phyloP scores from a whole-genome alignment of 371 early-diverging fungal species.

The Mucor indicus region DNA sequence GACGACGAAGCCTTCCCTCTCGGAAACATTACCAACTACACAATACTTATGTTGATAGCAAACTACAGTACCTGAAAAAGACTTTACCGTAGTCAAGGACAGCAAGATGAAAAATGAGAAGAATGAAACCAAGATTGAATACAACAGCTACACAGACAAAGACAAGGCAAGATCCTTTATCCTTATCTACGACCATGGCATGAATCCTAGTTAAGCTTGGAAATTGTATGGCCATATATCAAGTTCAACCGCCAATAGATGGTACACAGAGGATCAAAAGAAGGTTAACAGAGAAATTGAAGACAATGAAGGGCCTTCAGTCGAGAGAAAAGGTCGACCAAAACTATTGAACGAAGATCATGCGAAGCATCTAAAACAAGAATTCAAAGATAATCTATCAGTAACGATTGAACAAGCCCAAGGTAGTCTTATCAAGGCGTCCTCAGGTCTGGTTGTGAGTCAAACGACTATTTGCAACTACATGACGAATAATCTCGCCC shows the following conservation, averaged over 20 bases:
- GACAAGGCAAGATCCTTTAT: not conserved
- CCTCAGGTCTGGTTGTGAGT: not conserved
- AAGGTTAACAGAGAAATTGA: too few species aligned
- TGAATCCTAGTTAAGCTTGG: constrained; percentile 2
- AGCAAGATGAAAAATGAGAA: not conserved
- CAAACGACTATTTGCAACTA: not conserved
- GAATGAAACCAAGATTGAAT: constrained; percentile 6
- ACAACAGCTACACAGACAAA: constrained; percentile 1
- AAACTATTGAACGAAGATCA: constrained; percentile 9
- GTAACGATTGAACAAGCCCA: constrained; percentile 7
- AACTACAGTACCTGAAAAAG: constrained; percentile 10
- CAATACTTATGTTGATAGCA: constrained; percentile 6
- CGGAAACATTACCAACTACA: constrained; percentile 5
- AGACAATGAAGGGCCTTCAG: constrained; percentile 7
- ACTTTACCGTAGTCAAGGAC: constrained; percentile 3
- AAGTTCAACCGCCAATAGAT: constrained; percentile 5
- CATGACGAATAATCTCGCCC: not conserved
- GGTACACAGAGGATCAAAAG: constrained; percentile 6
- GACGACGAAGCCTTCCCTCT: constrained; percentile 9
- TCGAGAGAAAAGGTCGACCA: not conserved
- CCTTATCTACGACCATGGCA: constrained; percentile 5
- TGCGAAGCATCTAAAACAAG: constrained; percentile 1
- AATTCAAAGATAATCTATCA: constrained; percentile 3
- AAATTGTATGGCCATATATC: constrained; percentile 6
- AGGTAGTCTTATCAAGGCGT: not conserved